Evolutionary conservation across 768 basidiomycete genomes (phyloP), one percentile per base, ranked within the genome.

Genomic region (Paxillus ammoniavirescens): DNA sequence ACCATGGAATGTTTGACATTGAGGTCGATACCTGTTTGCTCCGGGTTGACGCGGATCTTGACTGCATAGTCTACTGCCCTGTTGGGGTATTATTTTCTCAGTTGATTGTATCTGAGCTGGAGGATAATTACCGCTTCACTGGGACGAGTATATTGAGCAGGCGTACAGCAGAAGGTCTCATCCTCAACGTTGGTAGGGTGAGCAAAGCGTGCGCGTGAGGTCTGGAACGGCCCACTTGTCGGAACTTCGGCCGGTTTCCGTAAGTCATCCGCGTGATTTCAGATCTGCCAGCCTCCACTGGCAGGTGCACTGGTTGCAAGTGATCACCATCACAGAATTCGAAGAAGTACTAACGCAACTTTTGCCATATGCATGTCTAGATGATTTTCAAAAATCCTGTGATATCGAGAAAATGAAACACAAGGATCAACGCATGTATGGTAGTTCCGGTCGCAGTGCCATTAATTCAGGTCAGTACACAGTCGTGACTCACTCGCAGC

Each of bases 1-100:
- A 94, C 96, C 95, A 99, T 98, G 2, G 93, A 95, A 74, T 99
- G 97, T 80, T 99, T 99, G 62, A 97, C 96, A 70, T 89, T 93
- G 52, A 91, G 87, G 77, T 99, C 96, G 40, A 99, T 84, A 13
- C 94, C 97, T 35, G 93, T 97, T 66, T 97, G 93, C 60, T 89
- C 86, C 6, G 93, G 83, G 68, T 96, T 96, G 47, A 99, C 93
- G 48, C 96, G 90, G 75, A 99, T 97, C 80, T 98, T 98, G 73
- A 96, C 93, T 4, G 93, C 89, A 84, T 91, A 99, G 75, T 98
- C 97, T 48, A 99, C 89, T 48, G 91, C 86, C 58, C 92, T 97
- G 57, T 28, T 12, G 17, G 31, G 21, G 37, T 10, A 23, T 26
- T 42, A 15, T 26, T 8, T 36, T 35, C 13, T 35, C 8, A 8